phyloP scores from a whole-genome alignment of 345 rosid species.

The Populus ilicifolia region DNA sequence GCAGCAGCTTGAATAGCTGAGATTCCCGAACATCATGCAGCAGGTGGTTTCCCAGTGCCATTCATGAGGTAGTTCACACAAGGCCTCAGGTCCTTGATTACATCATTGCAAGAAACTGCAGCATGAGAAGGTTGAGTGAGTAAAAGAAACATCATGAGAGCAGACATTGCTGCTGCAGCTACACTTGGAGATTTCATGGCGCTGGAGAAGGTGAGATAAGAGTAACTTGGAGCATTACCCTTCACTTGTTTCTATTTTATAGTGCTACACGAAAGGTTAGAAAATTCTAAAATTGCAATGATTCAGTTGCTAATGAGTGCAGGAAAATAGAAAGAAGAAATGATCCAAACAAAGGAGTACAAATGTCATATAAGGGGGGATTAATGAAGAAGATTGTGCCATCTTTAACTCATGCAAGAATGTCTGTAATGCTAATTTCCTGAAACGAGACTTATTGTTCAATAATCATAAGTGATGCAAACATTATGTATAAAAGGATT shows the following conservation, averaged over 20 bases:
- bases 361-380: slow-evolving; percentile 2
- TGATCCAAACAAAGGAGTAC: not conserved
- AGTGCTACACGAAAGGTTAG: slow-evolving; percentile 10
- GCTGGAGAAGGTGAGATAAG: not conserved
- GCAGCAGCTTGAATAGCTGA: slow-evolving; percentile 44
- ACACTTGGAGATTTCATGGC: slow-evolving; percentile 23
- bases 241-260: not conserved
- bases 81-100: slow-evolving; percentile 58
- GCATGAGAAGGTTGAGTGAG: slow-evolving; percentile 40
- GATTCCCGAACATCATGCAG: slow-evolving; percentile 57
- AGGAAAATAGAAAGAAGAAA: slow-evolving; percentile 1
- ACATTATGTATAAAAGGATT: no score
- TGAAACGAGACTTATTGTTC: not conserved
- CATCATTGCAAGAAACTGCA: slow-evolving; percentile 54
- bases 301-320: slow-evolving; percentile 12
- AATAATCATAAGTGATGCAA: no score
- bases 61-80: slow-evolving; percentile 54
- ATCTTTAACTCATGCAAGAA: not conserved
- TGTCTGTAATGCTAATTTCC: not conserved
- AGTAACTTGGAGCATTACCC: not conserved
- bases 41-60: slow-evolving; percentile 59
- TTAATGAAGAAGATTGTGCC: not conserved
- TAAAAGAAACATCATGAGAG: slow-evolving; percentile 22
- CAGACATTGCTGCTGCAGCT: slow-evolving; percentile 13
- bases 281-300: not conserved